phyloP scores from a whole-genome alignment of 805 yeast species.

The Ogataea corticis region DNA sequence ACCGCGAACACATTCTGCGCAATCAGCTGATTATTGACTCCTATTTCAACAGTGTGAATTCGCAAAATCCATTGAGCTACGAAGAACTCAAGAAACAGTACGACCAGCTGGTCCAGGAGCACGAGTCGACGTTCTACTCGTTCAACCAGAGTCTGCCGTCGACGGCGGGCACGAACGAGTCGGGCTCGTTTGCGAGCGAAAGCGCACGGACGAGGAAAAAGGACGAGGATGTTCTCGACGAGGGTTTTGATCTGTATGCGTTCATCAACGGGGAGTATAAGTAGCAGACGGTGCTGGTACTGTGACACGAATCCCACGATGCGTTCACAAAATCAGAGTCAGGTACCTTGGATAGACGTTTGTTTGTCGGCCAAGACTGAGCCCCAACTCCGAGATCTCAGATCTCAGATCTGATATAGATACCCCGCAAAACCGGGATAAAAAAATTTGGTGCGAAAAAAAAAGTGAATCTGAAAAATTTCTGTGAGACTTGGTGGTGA shows the following conservation, averaged over 20 bases:
- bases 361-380: background rate
- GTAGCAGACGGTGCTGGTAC: background rate
- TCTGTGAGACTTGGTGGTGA: background rate
- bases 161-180: background rate
- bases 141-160: slow-evolving; percentile 7
- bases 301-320: too few relatives aligned
- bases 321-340: too few relatives aligned
- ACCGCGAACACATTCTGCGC: background rate
- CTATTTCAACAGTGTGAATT: slow-evolving; percentile 8
- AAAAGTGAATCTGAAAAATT: background rate
- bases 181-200: too few relatives aligned
- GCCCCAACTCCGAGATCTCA: background rate
- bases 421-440: background rate
- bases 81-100: slow-evolving; percentile 26
- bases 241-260: slow-evolving; percentile 20
- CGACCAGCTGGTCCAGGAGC: slow-evolving; percentile 21
- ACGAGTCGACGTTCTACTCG: slow-evolving; percentile 17
- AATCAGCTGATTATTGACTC: slow-evolving; percentile 19
- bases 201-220: background rate
- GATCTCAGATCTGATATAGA: slow-evolving; percentile 5
- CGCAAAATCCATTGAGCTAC: slow-evolving; percentile 6
- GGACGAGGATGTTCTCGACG: slow-evolving; percentile 7
- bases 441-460: background rate
- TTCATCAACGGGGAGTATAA: slow-evolving; percentile 17
- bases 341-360: background rate